Percentiles rank a stretch among this genome's conserved stretches.
Evolutionary conservation across 345 rosid species (phyloP).

Genomic region (Pugionium cornutum): DNA sequence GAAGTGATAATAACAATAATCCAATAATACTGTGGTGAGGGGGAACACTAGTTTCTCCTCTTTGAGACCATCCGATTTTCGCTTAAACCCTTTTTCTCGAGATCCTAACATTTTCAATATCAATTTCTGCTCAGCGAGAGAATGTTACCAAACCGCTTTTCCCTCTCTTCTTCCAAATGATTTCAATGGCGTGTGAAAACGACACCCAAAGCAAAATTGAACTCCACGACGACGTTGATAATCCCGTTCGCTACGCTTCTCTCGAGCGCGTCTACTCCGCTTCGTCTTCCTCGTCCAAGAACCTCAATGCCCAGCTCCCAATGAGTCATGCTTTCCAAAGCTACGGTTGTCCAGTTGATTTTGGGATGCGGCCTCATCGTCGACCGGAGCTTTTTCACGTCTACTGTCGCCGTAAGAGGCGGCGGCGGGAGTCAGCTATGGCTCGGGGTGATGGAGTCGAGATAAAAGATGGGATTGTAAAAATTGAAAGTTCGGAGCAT

Average conservation of each 20-base stretch:
- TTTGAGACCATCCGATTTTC: neutral
- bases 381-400: slow-evolving; percentile 55
- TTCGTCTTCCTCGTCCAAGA: slow-evolving; percentile 54
- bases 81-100: slow-evolving; percentile 43
- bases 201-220: slow-evolving; percentile 36
- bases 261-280: slow-evolving; percentile 80
- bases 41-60: too few species aligned
- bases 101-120: neutral
- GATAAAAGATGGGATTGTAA: too few species aligned
- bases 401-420: slow-evolving; percentile 58
- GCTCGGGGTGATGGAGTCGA: too few species aligned
- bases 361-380: slow-evolving; percentile 11
- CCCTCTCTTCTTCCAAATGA: slow-evolving; percentile 8
- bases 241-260: slow-evolving; percentile 67
- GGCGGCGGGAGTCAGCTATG: slow-evolving; percentile 3
- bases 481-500: too few species aligned
- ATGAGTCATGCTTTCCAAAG: neutral
- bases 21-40: too few species aligned
- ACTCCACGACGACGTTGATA: slow-evolving; percentile 32
- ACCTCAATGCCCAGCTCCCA: too few species aligned
- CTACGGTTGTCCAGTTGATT: slow-evolving; percentile 30
- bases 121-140: neutral
- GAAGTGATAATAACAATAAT: too few species aligned
- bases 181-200: slow-evolving; percentile 39
- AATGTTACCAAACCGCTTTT: neutral